Evolutionary conservation across 1,139 yeast species (phyloP).

Genomic region (Geotrichum macrosporum): DNA sequence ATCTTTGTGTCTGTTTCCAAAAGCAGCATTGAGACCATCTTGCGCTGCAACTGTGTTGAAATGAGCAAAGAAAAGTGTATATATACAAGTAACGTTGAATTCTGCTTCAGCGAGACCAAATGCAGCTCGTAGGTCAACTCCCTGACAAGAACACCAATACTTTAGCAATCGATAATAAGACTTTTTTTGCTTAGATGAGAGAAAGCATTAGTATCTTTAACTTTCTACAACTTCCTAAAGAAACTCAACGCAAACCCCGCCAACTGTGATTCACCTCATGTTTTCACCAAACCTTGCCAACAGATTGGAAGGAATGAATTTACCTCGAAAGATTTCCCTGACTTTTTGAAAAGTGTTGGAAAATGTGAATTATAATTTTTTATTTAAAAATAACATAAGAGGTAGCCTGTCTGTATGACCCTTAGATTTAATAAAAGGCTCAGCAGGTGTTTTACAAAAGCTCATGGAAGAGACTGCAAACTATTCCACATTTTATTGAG

Average conservation of each 20-base stretch:
- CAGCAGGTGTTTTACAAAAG: too few relatives aligned
- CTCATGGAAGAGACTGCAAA: too few relatives aligned
- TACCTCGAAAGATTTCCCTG: too few relatives aligned
- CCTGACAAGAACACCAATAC: slow-evolving; percentile 98
- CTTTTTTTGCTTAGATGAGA: slow-evolving; percentile 56
- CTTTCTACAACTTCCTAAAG: slow-evolving; percentile 22
- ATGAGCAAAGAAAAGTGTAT: slow-evolving; percentile 96
- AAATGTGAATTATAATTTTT: too few relatives aligned
- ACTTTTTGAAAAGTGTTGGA: too few relatives aligned
- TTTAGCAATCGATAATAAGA: slow-evolving; percentile 90
- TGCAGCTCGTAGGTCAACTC: slow-evolving; percentile 98
- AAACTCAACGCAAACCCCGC: neutral
- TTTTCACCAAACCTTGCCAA: slow-evolving; percentile 31
- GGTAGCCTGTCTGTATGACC: too few relatives aligned
- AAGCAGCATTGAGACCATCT: slow-evolving; percentile 98
- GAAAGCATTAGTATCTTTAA: slow-evolving; percentile 40
- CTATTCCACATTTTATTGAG: too few relatives aligned
- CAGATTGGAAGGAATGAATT: slow-evolving; percentile 31
- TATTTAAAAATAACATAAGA: too few relatives aligned
- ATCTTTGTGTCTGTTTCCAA: slow-evolving; percentile 93
- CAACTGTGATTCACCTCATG: slow-evolving; percentile 21
- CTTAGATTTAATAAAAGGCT: too few relatives aligned
- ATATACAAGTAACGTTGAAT: slow-evolving; percentile 93
- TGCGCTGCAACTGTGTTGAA: slow-evolving; percentile 99
- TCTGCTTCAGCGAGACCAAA: slow-evolving; percentile 97